A percentile compares a stretch with the other conserved stretches of the same genome.
These are phyloP conservation scores for Funneliformis caledonium DNA, from an alignment of 371 early-diverging fungal genomes.

Conservation along the genomic window DNA sequence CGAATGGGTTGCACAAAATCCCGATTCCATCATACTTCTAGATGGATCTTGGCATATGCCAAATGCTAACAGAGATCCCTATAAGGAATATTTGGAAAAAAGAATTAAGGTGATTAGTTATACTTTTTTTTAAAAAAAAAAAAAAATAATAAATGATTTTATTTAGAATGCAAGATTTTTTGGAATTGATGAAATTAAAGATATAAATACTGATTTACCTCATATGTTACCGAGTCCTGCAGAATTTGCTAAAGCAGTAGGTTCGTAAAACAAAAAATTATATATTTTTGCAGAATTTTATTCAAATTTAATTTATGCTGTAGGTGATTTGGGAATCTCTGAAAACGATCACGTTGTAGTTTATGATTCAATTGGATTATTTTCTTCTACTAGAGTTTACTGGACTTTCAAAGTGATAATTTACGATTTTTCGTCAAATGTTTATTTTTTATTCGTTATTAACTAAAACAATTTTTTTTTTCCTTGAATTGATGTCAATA, in stretches of 20 bases:
- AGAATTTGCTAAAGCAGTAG: slow-evolving; percentile 66
- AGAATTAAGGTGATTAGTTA: slow-evolving; percentile 44
- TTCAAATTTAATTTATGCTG: neutral
- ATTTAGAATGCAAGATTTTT: slow-evolving; percentile 67
- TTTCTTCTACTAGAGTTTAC: slow-evolving; percentile 77
- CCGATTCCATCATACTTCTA: slow-evolving; percentile 65
- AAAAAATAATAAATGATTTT: neutral
- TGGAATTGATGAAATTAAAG: slow-evolving; percentile 78
- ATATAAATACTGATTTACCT: slow-evolving; percentile 65
- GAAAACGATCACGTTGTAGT: slow-evolving; percentile 74
- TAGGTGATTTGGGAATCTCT: slow-evolving; percentile 71
- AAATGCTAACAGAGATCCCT: slow-evolving; percentile 65
- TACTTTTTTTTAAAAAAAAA: neutral
- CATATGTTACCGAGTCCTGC: slow-evolving; percentile 80
- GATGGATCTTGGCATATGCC: slow-evolving; percentile 95
- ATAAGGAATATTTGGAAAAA: slow-evolving; percentile 66
- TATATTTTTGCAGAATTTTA: neutral
- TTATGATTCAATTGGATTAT: slow-evolving; percentile 74
- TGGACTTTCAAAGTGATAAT: slow-evolving; percentile 76
- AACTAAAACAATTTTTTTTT: neutral
- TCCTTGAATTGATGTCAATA: neutral
- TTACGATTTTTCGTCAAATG: neutral
- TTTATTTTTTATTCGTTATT: neutral
- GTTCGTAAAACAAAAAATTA: slow-evolving; percentile 41
- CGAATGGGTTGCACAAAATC: slow-evolving; percentile 57